These are phyloP conservation scores for Exobasidium cylindrosporum DNA, from an alignment of 1,284 basidiomycete species.

Conservation along the genomic window DNA sequence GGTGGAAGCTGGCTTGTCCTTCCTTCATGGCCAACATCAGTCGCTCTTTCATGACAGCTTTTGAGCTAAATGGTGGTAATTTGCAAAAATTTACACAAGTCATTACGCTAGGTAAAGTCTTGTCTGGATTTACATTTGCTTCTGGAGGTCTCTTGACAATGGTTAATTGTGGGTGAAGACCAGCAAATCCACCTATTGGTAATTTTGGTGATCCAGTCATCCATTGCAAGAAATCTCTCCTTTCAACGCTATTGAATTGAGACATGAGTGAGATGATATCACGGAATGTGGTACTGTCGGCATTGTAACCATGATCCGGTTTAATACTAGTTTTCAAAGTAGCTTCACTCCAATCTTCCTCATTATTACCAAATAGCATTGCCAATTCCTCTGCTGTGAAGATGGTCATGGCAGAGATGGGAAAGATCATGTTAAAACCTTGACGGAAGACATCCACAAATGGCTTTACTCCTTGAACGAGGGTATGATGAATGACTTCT, in stretches of 20 bases:
- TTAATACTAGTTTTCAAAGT: conserved; percentile 87
- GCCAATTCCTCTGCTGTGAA: conserved; percentile 92
- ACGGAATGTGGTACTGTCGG: conserved; percentile 83
- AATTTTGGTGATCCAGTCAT: conserved; percentile 77
- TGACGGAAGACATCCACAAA: conserved; percentile 54
- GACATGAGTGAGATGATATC: conserved; percentile 84
- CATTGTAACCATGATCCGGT: conserved; percentile 96
- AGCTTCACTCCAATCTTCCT: conserved; percentile 64
- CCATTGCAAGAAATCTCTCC: conserved; percentile 90
- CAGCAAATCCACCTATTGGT: conserved; percentile 88
- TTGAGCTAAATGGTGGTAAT: conserved; percentile 47
- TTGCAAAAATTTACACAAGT: conserved; percentile 78
- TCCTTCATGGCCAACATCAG: conserved; percentile 50
- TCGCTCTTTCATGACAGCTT: conserved; percentile 43
- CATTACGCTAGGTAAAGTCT: conserved; percentile 96
- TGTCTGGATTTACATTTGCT: conserved; percentile 71
- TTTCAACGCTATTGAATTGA: conserved; percentile 68
- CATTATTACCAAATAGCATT: conserved; percentile 87
- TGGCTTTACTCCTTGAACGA: conserved; percentile 46
- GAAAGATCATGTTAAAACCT: conserved; percentile 73
- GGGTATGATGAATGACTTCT: conserved; percentile 58
- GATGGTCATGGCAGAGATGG: conserved; percentile 79
- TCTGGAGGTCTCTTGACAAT: conserved; percentile 97
- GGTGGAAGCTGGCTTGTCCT: conserved; percentile 49
- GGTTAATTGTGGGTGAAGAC: conserved; percentile 87